A percentile compares a stretch with the other conserved stretches of the same genome.
These are phyloP conservation scores for Gossypium turneri DNA, from an alignment of 345 rosid genomes.

Conservation along the genomic window DNA sequence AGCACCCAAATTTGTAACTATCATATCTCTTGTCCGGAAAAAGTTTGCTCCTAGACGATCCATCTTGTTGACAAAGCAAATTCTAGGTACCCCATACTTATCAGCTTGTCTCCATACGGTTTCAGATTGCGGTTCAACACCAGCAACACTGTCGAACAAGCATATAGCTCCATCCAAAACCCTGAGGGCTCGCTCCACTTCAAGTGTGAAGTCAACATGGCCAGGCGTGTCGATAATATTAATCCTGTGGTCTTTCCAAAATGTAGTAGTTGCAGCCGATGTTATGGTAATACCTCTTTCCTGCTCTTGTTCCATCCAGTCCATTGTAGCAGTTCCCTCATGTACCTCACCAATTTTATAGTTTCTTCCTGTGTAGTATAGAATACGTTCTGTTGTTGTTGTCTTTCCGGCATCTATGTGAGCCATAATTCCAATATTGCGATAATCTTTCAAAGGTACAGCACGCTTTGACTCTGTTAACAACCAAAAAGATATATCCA, in stretches of 20 bases:
- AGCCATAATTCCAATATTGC: slow-evolving; percentile 98
- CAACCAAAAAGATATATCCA: slow-evolving; percentile 5
- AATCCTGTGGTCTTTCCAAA: slow-evolving; percentile 85
- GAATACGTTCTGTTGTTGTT: slow-evolving; percentile 84
- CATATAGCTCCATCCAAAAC: slow-evolving; percentile 96
- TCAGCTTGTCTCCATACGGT: slow-evolving; percentile 99
- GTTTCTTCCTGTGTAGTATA: slow-evolving; percentile 90
- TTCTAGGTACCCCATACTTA: slow-evolving; percentile 93
- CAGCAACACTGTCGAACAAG: slow-evolving; percentile 97
- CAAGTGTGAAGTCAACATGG: slow-evolving; percentile 94
- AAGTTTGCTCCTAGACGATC: slow-evolving; percentile 97
- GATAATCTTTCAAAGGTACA: slow-evolving; percentile 74
- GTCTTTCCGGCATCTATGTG: slow-evolving; percentile 99
- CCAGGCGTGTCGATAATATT: slow-evolving; percentile 97
- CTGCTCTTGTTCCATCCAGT: slow-evolving; percentile 99
- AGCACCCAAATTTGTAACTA: slow-evolving; percentile 89
- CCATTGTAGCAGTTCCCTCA: slow-evolving; percentile 99
- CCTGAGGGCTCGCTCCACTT: slow-evolving; percentile 93
- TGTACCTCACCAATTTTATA: slow-evolving; percentile 98
- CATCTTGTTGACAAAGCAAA: slow-evolving; percentile 96
- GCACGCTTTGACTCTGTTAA: slow-evolving; percentile 54
- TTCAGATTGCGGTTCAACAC: slow-evolving; percentile 98
- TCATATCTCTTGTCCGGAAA: slow-evolving; percentile 91
- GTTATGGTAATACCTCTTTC: slow-evolving; percentile 98
- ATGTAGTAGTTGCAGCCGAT: slow-evolving; percentile 93